These are phyloP conservation scores for Cladophialophora immunda DNA, from an alignment of 2,329 filamentous ascomycete species.

Conservation along the genomic window DNA sequence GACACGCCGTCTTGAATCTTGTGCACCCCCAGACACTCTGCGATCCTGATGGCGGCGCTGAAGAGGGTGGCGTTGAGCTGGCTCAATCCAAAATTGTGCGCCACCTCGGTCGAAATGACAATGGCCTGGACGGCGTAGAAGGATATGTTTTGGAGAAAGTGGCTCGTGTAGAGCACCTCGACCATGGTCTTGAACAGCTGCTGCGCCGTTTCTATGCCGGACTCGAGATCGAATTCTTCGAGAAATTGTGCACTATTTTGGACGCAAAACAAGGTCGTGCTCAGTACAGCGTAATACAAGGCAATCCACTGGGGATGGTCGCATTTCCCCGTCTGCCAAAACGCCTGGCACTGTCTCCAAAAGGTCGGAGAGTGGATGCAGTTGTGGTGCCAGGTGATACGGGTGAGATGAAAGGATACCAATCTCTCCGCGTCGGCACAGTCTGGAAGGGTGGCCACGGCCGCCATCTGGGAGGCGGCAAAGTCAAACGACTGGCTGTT, in stretches of 20 bases:
- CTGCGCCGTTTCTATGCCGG: constrained; percentile 41
- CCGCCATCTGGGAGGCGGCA: neutral
- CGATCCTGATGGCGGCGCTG: constrained; percentile 48
- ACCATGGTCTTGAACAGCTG: constrained; percentile 47
- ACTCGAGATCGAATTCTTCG: neutral
- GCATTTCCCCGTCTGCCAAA: constrained; percentile 11
- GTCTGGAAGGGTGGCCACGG: neutral
- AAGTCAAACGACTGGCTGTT: constrained; percentile 10
- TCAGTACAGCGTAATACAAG: neutral
- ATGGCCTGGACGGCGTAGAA: constrained; percentile 45
- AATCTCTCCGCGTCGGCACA: neutral
- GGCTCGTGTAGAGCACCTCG: constrained; percentile 44
- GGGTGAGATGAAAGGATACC: constrained; percentile 3
- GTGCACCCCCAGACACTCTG: constrained; percentile 44
- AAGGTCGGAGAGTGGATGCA: constrained; percentile 12
- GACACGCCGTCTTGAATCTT: constrained; percentile 40
- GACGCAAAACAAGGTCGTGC: constrained; percentile 1
- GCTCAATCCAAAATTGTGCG: constrained; percentile 50
- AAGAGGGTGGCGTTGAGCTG: constrained; percentile 49
- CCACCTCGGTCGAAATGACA: constrained; percentile 49
- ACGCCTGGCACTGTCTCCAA: constrained; percentile 6
- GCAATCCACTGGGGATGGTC: constrained; percentile 11
- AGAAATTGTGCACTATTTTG: constrained; percentile 5
- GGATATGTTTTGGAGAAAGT: constrained; percentile 47
- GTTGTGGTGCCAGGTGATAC: constrained; percentile 5